A percentile compares a stretch with the other conserved stretches of the same genome.
phyloP scores from a whole-genome alignment of 2,329 filamentous ascomycete species.

The Harringtonia aguacate region DNA sequence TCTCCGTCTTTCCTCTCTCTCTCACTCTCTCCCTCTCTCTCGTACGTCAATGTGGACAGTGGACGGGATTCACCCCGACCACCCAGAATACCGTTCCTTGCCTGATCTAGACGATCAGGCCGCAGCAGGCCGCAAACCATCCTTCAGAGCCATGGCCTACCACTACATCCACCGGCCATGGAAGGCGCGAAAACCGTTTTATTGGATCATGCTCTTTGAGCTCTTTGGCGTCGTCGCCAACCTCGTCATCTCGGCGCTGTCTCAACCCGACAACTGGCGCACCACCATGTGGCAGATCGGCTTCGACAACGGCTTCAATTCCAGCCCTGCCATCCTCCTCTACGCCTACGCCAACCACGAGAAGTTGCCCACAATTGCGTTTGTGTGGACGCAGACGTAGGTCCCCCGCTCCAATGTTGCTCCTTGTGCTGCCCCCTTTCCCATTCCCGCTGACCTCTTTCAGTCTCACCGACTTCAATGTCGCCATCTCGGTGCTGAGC shows the following conservation, averaged over 20 bases:
- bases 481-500: constrained; percentile 63
- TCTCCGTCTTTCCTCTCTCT: no score
- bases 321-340: constrained; percentile 55
- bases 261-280: constrained; percentile 62
- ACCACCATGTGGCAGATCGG: constrained; percentile 65
- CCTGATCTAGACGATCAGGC: no score
- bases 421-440: no score
- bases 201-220: constrained; percentile 55
- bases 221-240: constrained; percentile 52
- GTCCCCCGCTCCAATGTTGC: constrained; percentile 21
- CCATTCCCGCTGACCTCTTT: no score
- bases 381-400: constrained; percentile 66
- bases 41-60: no score
- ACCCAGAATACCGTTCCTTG: no score
- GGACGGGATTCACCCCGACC: no score
- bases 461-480: constrained; percentile 66
- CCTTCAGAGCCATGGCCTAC: constrained; percentile 31
- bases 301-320: constrained; percentile 61
- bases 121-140: neutral
- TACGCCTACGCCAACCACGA: constrained; percentile 66
- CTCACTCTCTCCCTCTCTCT: no score
- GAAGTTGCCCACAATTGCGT: constrained; percentile 48
- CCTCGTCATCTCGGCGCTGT: constrained; percentile 62
- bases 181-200: constrained; percentile 47
- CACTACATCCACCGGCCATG: constrained; percentile 48